These are phyloP conservation scores for Pleurotus salmoneostramineus DNA, from an alignment of 768 basidiomycete genomes.

Conservation along the genomic window DNA sequence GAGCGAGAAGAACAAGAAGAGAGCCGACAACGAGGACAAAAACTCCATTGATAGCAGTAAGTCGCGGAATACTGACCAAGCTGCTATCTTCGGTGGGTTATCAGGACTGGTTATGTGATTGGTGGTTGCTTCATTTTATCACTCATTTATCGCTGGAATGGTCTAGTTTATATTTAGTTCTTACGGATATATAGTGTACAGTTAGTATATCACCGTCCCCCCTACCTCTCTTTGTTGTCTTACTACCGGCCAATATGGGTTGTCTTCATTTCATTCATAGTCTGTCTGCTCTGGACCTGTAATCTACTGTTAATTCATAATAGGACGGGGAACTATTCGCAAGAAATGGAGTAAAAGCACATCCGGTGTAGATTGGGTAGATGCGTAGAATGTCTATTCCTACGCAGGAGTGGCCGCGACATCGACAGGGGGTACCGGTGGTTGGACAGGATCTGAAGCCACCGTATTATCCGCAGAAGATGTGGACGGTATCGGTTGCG, in stretches of 20 bases:
- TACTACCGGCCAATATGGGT: neutral
- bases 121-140: neutral
- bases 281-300: too few relatives aligned
- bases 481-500: neutral
- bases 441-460: too few relatives aligned
- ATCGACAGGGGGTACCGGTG: too few relatives aligned
- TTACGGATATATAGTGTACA: neutral
- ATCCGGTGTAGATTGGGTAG: too few relatives aligned
- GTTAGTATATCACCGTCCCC: neutral
- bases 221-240: neutral
- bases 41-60: constrained; percentile 20
- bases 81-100: constrained; percentile 18
- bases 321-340: too few relatives aligned
- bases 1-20: constrained; percentile 30
- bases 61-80: constrained; percentile 13
- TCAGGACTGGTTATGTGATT: neutral
- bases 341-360: too few relatives aligned
- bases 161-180: neutral
- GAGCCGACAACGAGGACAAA: constrained; percentile 24
- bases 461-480: too few relatives aligned
- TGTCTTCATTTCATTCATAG: neutral
- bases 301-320: too few relatives aligned
- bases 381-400: too few relatives aligned
- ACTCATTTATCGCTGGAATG: neutral
- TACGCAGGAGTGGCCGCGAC: too few relatives aligned